phyloP scores from a whole-genome alignment of 768 basidiomycete species.

The Lactarius tabidus region DNA sequence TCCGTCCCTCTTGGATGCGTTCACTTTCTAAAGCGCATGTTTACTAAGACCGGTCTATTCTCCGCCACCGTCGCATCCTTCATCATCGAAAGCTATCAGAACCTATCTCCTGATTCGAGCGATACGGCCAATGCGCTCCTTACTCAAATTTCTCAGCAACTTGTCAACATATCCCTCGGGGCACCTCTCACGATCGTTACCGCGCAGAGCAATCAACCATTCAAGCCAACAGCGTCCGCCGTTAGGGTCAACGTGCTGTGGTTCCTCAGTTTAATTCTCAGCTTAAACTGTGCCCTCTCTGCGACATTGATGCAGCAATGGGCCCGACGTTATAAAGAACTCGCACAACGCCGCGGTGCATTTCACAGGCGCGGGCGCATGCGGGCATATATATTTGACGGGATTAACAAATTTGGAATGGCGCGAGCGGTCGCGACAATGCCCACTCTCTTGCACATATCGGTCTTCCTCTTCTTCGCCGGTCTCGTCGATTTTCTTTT shows the following conservation, averaged over 20 bases:
- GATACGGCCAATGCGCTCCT: neutral
- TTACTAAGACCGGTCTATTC: constrained; percentile 21
- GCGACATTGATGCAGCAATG: constrained; percentile 16
- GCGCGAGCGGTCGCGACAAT: neutral
- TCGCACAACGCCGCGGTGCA: neutral
- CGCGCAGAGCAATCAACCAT: neutral
- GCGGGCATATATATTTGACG: neutral
- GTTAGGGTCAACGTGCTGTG: constrained; percentile 12
- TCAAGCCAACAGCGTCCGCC: neutral
- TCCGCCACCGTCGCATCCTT: constrained; percentile 20
- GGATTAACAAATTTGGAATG: neutral
- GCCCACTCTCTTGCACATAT: constrained; percentile 5
- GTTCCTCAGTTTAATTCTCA: constrained; percentile 15
- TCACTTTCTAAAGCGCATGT: neutral
- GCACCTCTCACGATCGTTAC: neutral
- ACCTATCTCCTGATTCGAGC: constrained; percentile 3
- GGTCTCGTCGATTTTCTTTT: constrained; percentile 15
- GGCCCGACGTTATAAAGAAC: constrained; percentile 1
- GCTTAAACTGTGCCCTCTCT: constrained; percentile 4
- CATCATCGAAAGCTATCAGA: constrained; percentile 19
- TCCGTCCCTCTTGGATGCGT: neutral
- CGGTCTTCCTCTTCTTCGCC: constrained; percentile 12
- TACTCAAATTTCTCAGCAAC: neutral
- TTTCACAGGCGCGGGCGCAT: neutral
- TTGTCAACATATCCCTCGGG: neutral